Evolutionary conservation across 345 rosid genomes (phyloP), one percentile per base, ranked within the genome.

Genomic region (Bruguiera sexangula): DNA sequence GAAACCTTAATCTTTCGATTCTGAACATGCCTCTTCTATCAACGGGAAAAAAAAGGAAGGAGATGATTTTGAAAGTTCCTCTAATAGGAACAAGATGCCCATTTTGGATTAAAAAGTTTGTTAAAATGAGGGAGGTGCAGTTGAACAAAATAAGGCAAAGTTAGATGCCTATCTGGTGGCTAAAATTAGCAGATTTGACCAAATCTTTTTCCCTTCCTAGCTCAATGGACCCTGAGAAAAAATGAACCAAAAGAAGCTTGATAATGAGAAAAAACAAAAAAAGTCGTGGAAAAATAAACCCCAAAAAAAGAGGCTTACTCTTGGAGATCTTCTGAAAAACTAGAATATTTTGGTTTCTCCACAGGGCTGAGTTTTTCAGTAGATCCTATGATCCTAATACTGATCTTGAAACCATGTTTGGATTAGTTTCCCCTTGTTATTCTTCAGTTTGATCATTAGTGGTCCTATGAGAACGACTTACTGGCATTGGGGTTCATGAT

Each of bases 111-210:
- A 11, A 13, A 13, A 43, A 10, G 0, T 43, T 43, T 13, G 50
- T 43, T 43, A 43, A 13, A 43, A 43, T 43, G 5, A 43, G 50
- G 15, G 50, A 39, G 15, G 50, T 43, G 13, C 5, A 13, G 18
- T 13, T 32, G 32, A 20, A 13, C 24, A n/a, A 5, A 6, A 18
- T 60, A 21, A 50, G 10, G 2, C 1, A 69, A 20, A 60, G 13
- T 53, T 67, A n/a, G 58, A 22, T 26, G 62, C 31, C 65, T 62
- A 27, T 29, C 31, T 21, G 21, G 21, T 32, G 50, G 63, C 74
- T 79, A 59, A 29, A 30, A 20, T 63, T 71, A 68, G 69, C 62
- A 60, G 59, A 75, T 32, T 75, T 71, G 82, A 79, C 82, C 4
- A 1, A n/a, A 69, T 75, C 74, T 16, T 61, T 19, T 1, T 29